Base-by-base conservation (phyloP, 257 asterid genomes). In the Catharanthus roseus region DNA sequence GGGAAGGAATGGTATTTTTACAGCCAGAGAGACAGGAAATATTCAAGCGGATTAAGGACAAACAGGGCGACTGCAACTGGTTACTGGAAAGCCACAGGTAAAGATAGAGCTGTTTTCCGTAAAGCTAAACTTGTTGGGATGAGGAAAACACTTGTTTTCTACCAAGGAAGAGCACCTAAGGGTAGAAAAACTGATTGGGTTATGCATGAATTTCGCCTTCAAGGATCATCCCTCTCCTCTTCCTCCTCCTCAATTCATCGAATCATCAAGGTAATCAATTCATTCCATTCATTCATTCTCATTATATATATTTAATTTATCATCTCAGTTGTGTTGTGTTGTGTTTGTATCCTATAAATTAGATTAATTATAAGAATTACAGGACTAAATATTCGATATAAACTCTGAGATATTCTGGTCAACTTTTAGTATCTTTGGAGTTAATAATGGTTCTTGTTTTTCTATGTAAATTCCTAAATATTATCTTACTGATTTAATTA, bases 81-180 rank as follows among this genome's bases (percentile, higher is more conserved):
- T 38, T 92, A 92, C 21, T 92, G 98, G 98, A 92, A 92, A 67
- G 98, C 98, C 31, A 92, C 98, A 0, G 98, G 98, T 31, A 92
- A 92, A 72, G 98, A 92, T 64, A 85, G 93, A 41, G 57, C 86
- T 16, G 62, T 90, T 5, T 6, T 72, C 44, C 82, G 85, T 19
- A 87, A 81, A 61, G 95, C 86, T 19, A 74, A 75, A 67, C 88
- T 88, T 0, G 85, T 92, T 0, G 98, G 98, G 33, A 90, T 90
- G 98, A 79, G 98, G 41, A 92, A 92, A 78, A 92, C 98, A 1
- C 75, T 92, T 16, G 98, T 92, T 21, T 92, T 92, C 79, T 90
- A 92, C 34, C 82, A 83, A 82, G 98, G 98, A 2, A 88, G 98
- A 71, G 98, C 98, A 3, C 98, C 98, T 8, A 90, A 87, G 56